Evolutionary conservation across 1,139 yeast species (phyloP), one percentile per base, ranked within the genome.

Genomic region (Candida smagusa): DNA sequence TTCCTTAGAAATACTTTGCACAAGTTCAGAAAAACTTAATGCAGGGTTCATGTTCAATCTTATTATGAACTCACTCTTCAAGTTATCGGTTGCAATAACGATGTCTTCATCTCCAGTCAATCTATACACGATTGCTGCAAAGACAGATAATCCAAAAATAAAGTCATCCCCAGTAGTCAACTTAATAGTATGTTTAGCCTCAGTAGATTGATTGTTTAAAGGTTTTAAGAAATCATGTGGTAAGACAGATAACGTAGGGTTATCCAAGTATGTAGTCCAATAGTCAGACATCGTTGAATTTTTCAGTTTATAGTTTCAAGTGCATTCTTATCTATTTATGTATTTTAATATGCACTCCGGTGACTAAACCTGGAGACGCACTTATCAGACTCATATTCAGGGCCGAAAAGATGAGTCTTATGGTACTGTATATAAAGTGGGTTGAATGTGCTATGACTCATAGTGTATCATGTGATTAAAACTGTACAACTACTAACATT

Each of bases 91-190:
- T 22, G 95, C 88, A 44, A 92, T 65, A n/a, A 85, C 82, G 38
- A 92, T 81, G 53, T 92, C 97, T 47, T 89, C 97, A 56, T 92
- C 97, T 22, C 97, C 97, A 4, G 97, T 84, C 39, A 87, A 69
- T 56, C 97, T 75, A 61, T 77, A 83, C 28, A 87, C 72, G 40
- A 92, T 69, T 2, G 84, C 78, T 22, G 84, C 79, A 65, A 83
- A 86, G 1, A 77, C 77, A n/a, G 95, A 69, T 41, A 88, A 70
- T 0, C 83, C 80, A 13, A 74, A 61, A 23, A 72, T 57, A 56
- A 83, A 85, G 30, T 50, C 58, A 2, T 47, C 35, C 2, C 55
- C 39, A 12, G 40, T 37, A 19, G 42, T 22, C 28, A 79, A 47
- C 8, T 61, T 48, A 38, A 75, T 66, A 7, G 71, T 54, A 47